These are phyloP conservation scores for Anisogramma anomala DNA, from an alignment of 2,329 filamentous ascomycete genomes.

Conservation along the genomic window DNA sequence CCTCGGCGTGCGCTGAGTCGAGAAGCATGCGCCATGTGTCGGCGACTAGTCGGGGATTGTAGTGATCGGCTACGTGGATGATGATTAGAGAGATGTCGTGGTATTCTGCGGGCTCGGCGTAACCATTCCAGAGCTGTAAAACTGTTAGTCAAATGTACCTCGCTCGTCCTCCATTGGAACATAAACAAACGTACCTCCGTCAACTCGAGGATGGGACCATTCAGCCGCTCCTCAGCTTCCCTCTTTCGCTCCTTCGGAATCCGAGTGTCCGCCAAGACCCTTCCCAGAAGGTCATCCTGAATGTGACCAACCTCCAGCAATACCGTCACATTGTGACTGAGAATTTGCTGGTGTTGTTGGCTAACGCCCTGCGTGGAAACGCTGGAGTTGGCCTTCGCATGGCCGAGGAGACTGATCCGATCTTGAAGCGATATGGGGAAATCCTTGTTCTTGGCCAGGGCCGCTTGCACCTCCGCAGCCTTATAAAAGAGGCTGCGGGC, in stretches of 20 bases:
- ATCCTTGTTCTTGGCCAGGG: conserved; percentile 64
- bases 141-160: not conserved
- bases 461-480: conserved; percentile 74
- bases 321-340: conserved; percentile 75
- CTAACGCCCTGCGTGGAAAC: conserved; percentile 67
- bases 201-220: conserved; percentile 67
- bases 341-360: conserved; percentile 69
- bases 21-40: conserved; percentile 79
- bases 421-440: conserved; percentile 71
- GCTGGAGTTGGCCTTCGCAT: conserved; percentile 85
- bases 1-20: conserved; percentile 53
- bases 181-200: conserved; percentile 52
- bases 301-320: conserved; percentile 88
- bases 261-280: conserved; percentile 61
- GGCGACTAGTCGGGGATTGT: conserved; percentile 72
- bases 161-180: conserved; percentile 1
- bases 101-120: conserved; percentile 76
- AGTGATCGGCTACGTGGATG: conserved; percentile 83
- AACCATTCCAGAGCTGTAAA: conserved; percentile 75
- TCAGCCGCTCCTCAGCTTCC: conserved; percentile 55
- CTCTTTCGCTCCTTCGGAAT: conserved; percentile 51
- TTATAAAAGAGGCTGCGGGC: conserved; percentile 75
- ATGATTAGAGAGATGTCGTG: conserved; percentile 89
- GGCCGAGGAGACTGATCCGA: conserved; percentile 78
- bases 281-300: conserved; percentile 79